Evolutionary conservation across 352 stramenopile genomes (phyloP).

Genomic region (Vaucheria bursata): DNA sequence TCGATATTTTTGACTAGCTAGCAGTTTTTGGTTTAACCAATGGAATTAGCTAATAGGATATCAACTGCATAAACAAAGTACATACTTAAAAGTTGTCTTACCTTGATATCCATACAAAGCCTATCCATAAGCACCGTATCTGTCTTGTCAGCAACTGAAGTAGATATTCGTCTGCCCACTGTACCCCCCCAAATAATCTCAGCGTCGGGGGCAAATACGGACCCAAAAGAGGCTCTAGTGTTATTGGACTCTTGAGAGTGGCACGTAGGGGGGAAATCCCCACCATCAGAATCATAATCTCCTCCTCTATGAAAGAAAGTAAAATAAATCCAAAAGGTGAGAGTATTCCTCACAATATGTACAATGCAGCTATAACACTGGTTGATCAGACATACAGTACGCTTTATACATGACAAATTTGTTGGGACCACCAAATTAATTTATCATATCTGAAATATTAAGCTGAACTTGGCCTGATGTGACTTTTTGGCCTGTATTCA

Average conservation of each 20-base stretch:
- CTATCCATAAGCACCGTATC: conserved; percentile 10
- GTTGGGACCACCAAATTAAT: too few species aligned
- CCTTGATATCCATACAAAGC: conserved; percentile 29
- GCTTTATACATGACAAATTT: too few species aligned
- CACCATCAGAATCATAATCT: conserved; percentile 9
- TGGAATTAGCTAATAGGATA: too few species aligned
- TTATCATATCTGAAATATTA: too few species aligned
- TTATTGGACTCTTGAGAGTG: background rate
- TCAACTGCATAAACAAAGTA: background rate
- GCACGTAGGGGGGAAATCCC: background rate
- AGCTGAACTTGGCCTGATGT: too few species aligned
- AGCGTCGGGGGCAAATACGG: conserved; percentile 3
- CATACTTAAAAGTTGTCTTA: background rate
- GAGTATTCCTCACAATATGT: background rate
- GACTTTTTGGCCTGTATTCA: too few species aligned
- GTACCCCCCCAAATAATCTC: conserved; percentile 5
- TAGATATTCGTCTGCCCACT: background rate
- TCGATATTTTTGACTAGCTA: too few species aligned
- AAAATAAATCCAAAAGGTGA: conserved; percentile 1
- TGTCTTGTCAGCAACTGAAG: background rate
- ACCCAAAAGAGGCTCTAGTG: conserved; percentile 10
- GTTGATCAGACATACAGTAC: too few species aligned
- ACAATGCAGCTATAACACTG: too few species aligned
- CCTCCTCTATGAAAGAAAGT: background rate
- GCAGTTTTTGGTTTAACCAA: too few species aligned